Evolutionary conservation across 164 flowering plant genomes (phyloP), one percentile per base, ranked within the genome.

Genomic region (Macadamia integrifolia): DNA sequence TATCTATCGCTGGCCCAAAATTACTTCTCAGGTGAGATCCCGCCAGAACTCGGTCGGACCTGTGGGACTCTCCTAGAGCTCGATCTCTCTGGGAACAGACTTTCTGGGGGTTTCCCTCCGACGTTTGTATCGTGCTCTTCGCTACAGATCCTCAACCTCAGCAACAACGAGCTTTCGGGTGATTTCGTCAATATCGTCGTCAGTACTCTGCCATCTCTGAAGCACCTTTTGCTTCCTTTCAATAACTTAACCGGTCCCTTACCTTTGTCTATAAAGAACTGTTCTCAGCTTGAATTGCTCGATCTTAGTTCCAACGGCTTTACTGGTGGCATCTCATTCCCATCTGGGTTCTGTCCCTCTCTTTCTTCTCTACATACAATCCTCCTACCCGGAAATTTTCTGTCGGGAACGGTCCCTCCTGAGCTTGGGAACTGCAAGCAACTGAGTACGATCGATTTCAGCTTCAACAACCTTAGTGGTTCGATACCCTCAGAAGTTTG

Each of bases 261-360:
- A 23, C 96, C 98, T 8, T 61, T 60, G 52, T 79, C 91, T 0
- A 75, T 90, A 59, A 67, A 75, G 2, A 90, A 80, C 66, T 79
- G 83, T 64, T 73, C 81, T 55, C 74, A 75, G 62, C 87, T 90
- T 75, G 82, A 73, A 60, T 85, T 81, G 60, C 75, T 92, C 13
- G 91, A 92, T 65, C 84, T 92, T 31, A 86, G 96, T 69, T 84
- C 96, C 3, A 92, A 92, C 75, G 70, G 15, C n/a, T 78, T 92
- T 29, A 75, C 78, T 0, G 98, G 94, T 7, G 76, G 60, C 30
- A 68, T 90, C 65, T 94, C 94, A 23, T 23, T 23, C 66, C 96
- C 94, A 1, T 31, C 83, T 35, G 83, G 79, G 50, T 80, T 90
- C 35, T 90, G 98, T 75, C 78, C 88, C 17, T 59, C 76, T 40